Base-by-base conservation (phyloP, 1,284 basidiomycete genomes). In the Naganishia liquefaciens region DNA sequence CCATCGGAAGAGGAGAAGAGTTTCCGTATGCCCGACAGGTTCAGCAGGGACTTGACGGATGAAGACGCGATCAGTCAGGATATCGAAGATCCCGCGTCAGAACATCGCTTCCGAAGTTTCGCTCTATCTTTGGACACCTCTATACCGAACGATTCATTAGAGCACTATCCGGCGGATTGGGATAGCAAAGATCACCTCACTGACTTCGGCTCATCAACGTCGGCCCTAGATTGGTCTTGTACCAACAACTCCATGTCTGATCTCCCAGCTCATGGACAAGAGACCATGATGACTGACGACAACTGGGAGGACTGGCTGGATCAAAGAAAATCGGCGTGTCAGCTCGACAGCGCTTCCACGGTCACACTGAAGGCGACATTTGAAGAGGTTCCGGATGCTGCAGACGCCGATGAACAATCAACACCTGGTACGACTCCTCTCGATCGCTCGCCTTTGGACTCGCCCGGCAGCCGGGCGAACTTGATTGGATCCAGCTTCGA, bases 1-100 rank as follows among this genome's bases (percentile, higher is more conserved):
- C 79, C 79, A 7, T 74, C 74, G 2, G 72, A 73, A 30, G 75
- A 71, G 28, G 79, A 80, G 67, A 74, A 77, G 39, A 69, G 72
- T 1, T 80, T 79, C 60, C 70, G 73, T 2, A 68, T 80, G n/a
- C 78, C 79, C 4, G 76, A 73, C 37, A 72, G 79, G 33, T 76
- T 74, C 33, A 62, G 64, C 40, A 62, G 68, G 25, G 62, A 60
- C 37, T 33, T 64, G 27, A 25, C 40, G 1, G 65, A 67, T 42
- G 53, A 47, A 27, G 54, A 51, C 28, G 46, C 30, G 7, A 9
- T 25, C 23, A 5, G 54, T 44, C 30, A 19, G 15, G 37, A 27
- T 11, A 17, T 19, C 5, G 54, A 43, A 28, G 54, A 17, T 13
- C 23, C 25, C 15, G 23, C 19, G 5, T 7, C 27, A 6, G 15